These are phyloP conservation scores for Pisolithus orientalis DNA, from an alignment of 768 basidiomycete genomes.

Conservation along the genomic window DNA sequence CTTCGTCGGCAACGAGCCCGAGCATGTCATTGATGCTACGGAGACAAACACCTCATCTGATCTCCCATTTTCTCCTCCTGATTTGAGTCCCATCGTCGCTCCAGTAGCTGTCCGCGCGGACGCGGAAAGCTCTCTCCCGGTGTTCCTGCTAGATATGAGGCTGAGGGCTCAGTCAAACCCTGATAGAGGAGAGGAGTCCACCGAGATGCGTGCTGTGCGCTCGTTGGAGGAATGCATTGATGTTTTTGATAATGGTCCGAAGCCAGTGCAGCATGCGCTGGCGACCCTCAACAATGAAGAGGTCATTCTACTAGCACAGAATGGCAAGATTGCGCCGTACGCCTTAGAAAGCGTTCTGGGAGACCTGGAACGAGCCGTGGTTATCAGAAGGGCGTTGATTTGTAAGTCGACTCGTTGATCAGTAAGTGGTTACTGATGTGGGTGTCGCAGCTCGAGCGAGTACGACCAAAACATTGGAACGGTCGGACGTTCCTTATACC, in stretches of 20 bases:
- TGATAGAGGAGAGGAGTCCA: conserved; percentile 5
- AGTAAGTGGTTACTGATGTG: conserved; percentile 4
- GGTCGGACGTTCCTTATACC: conserved; percentile 72
- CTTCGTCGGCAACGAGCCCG: conserved; percentile 17
- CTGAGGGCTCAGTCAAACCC: conserved; percentile 20
- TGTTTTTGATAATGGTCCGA: conserved; percentile 70
- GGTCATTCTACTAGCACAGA: conserved; percentile 79
- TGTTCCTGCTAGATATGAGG: conserved; percentile 28
- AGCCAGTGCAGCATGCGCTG: conserved; percentile 51
- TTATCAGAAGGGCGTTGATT: conserved; percentile 80
- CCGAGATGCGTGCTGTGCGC: conserved; percentile 29
- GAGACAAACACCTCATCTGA: conserved; percentile 13
- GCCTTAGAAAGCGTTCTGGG: conserved; percentile 93
- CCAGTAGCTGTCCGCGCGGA: conserved; percentile 17
- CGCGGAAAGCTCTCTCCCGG: conserved; percentile 20
- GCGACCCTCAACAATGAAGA: conserved; percentile 84
- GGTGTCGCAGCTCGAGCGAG: conserved; percentile 68
- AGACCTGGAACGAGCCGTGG: conserved; percentile 81
- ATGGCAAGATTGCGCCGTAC: conserved; percentile 92
- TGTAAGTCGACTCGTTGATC: conserved; percentile 48
- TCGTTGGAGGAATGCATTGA: conserved; percentile 73
- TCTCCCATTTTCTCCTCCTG: conserved; percentile 4
- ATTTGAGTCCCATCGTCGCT: conserved; percentile 15
- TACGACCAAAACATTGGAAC: conserved; percentile 75
- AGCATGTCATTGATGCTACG: conserved; percentile 8